phyloP scores from a whole-genome alignment of 371 early-diverging fungal species.

The Rhizopus stolonifer region DNA sequence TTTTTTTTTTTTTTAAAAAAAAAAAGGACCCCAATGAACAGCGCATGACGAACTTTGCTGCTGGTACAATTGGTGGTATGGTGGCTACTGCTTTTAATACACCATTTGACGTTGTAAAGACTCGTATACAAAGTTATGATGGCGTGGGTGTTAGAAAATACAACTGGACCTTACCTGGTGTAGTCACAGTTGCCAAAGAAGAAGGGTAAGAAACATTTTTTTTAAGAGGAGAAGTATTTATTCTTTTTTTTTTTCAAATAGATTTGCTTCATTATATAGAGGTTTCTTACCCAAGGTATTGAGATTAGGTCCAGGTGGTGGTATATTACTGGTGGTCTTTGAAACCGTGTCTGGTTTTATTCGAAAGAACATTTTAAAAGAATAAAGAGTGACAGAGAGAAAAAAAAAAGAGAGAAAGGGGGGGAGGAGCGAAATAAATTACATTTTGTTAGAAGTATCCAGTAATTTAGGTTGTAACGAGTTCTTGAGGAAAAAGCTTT shows the following conservation, averaged over 20 bases:
- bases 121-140: slow-evolving; percentile 88
- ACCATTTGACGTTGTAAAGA: slow-evolving; percentile 97
- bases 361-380: slow-evolving; percentile 67
- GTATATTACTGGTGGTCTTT: slow-evolving; percentile 92
- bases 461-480: slow-evolving; percentile 11
- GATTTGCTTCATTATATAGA: slow-evolving; percentile 87
- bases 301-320: slow-evolving; percentile 90
- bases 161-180: slow-evolving; percentile 85
- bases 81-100: slow-evolving; percentile 94
- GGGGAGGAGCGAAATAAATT: slow-evolving; percentile 5
- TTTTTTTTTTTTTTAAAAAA: background rate
- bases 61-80: slow-evolving; percentile 94
- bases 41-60: slow-evolving; percentile 84
- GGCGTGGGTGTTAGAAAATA: slow-evolving; percentile 69
- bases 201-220: slow-evolving; percentile 69
- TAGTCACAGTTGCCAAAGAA: slow-evolving; percentile 86
- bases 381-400: slow-evolving; percentile 15
- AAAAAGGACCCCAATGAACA: slow-evolving; percentile 69
- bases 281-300: slow-evolving; percentile 97
- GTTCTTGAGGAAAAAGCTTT: slow-evolving; percentile 5
- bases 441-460: slow-evolving; percentile 10
- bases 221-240: background rate
- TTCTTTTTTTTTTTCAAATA: slow-evolving; percentile 35
- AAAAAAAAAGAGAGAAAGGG: background rate
- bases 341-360: slow-evolving; percentile 87